Base-by-base conservation (phyloP, 1,139 yeast genomes). In the Nakaseomyces delphensis region DNA sequence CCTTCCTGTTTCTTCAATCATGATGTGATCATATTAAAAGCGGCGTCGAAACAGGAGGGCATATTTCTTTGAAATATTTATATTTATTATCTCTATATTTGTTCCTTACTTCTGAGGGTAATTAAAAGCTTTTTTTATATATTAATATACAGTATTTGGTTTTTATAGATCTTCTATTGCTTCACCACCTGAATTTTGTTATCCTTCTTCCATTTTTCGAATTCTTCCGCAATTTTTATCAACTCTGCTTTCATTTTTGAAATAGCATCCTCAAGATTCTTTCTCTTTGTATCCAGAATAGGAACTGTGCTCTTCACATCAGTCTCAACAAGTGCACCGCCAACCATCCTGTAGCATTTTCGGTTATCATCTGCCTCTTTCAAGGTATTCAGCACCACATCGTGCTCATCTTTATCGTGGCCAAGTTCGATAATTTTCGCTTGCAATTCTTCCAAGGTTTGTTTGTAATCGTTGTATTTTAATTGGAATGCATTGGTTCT, bases 331-430 rank as follows among this genome's bases (percentile, higher is more conserved):
- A 93, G 70, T 1, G 91, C 95, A 3, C 95, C 95, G 13, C 96
- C 96, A 33, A 91, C 75, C 96, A 91, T 86, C 59, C 95, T 78
- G 66, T 79, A 89, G 57, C 97, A 87, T 56, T 80, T 81, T 47
- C 98, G 74, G 36, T 71, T 76, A 3, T 50, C 40, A 13, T 58
- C 59, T 40, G 74, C 78, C 36, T 62, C 72, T 48, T 55, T 62
- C 57, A 82, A 62, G 1, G 91, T 78, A 11, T 72, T 71, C 39
- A 77, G 50, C 19, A 78, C 84, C 42, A 79, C 60, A 50, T 64
- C 63, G 52, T 74, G 77, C 47, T 74, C 79, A 43, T 72, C 75
- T 33, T 68, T 62, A 45, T 73, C 77, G 32, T 65, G 63, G 37
- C 70, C 68, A 11, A 82, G 56, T 41, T 77, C 74, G 14, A 71